Base-by-base conservation (phyloP, 441 rosid genomes). In the Brassica hybrid region DNA sequence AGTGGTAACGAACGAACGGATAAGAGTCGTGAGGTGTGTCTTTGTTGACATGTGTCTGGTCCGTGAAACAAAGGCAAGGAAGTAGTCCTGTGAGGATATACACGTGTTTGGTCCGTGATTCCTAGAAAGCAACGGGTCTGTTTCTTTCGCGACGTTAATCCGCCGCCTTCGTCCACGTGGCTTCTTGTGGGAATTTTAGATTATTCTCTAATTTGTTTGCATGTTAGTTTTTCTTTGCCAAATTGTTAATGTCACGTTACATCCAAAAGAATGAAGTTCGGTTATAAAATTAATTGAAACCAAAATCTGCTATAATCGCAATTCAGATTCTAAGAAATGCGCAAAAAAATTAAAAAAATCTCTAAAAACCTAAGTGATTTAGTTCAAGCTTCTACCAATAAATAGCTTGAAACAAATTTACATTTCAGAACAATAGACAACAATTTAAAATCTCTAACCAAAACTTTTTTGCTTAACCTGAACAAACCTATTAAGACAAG, bases 131-230 rank as follows among this genome's bases (percentile, higher is more conserved):
- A 36, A 70, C 75, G 60, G 66, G 60, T 57, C 60, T 64, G 10
- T 56, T 57, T 54, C 34, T 65, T 38, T 45, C 16, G 16, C 80
- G 67, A 43, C 67, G 80, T 65, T 57, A 57, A 27, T 10, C 71
- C 72, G 76, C 80, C 80, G 76, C 76, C 21, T 65, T 16, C 34
- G 36, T 0, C 43, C 19, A 71, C 80, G 80, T 71, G 62, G 72
- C 56, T 10, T 57, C 1, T 18, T 57, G 67, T 64, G 18, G 41
- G 25, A 45, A 54, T 21, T 57, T 25, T 50, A 18, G 10, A 13
- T 12, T 75, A 45, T 12, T 38, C 30, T 23, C 30, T 68, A 18
- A 7, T 38, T 54, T 27, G 30, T 27, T 27, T 27, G 5, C 30
- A 27, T 27, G 30, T 27, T 27, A 27, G 30, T 27, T 38, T 43